These are phyloP conservation scores for Aspergillus luchuensis DNA, from an alignment of 2,329 filamentous ascomycete species.

Conservation along the genomic window DNA sequence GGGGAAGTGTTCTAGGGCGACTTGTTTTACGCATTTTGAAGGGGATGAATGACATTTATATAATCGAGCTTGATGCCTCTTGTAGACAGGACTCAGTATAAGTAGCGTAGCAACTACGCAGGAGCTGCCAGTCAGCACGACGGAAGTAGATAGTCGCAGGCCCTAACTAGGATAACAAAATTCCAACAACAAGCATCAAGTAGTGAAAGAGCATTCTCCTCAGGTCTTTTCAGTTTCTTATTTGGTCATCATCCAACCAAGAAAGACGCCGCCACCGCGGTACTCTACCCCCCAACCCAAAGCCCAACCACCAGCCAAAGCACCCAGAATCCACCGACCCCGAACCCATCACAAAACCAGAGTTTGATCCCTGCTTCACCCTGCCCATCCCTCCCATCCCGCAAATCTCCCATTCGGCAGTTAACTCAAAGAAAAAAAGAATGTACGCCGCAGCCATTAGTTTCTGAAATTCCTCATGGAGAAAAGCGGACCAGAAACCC, in stretches of 20 bases:
- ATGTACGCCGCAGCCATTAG: constrained; percentile 49
- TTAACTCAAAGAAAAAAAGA: background rate
- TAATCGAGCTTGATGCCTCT: background rate
- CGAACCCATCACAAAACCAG: constrained; percentile 4
- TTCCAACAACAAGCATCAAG: background rate
- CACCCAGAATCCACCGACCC: constrained; percentile 21
- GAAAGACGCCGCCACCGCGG: constrained; percentile 30
- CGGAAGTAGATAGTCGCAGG: background rate
- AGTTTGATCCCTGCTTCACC: constrained; percentile 7
- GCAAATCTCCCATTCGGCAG: constrained; percentile 14
- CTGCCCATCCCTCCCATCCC: constrained; percentile 1
- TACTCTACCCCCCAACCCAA: constrained; percentile 24
- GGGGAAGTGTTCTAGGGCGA: background rate
- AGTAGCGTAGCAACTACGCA: background rate
- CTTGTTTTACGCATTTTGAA: constrained; percentile 3
- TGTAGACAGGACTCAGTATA: background rate
- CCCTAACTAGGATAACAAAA: no score
- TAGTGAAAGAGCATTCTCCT: constrained; percentile 34
- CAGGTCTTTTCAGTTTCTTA: constrained; percentile 51
- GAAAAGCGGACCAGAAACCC: constrained; percentile 44
- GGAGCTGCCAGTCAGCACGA: background rate
- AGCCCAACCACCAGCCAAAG: constrained; percentile 10
- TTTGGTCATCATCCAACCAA: constrained; percentile 43
- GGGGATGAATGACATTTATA: constrained; percentile 3
- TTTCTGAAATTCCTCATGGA: constrained; percentile 45